Evolutionary conservation across 140 eudicot genomes (phyloP), one percentile per base, ranked within the genome.

Genomic region (Ambrosia hybrid): DNA sequence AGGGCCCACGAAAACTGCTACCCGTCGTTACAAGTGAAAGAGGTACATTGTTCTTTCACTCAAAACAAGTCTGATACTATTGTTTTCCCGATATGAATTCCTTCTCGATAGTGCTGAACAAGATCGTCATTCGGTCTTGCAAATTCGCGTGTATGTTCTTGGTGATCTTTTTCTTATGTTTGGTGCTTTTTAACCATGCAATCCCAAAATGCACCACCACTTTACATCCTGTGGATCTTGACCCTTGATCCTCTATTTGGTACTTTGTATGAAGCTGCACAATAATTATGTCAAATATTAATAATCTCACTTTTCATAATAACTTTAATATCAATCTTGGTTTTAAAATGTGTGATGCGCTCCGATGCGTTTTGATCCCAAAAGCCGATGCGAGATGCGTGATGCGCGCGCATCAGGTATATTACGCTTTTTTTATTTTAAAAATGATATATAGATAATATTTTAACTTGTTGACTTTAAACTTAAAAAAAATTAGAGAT

Each of bases 71-170:
- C 72, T 65, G 81, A 62, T 48, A 57, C 49, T 69, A 36, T 57
- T 80, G 79, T 51, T 83, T 77, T 71, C 75, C 85, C 1, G 89
- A 73, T 48, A 79, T 87, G 68, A 66, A 88, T 78, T 93, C 96
- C 83, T 90, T 93, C 85, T 93, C 98, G 57, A 93, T 71, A 49
- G 82, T 79, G 64, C 97, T 85, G 53, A 90, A 90, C 97, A 93
- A 87, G 57, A 86, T 81, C 81, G 46, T 85, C 63, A 93, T 84
- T 21, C 97, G 93, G 26, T 87, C 94, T 81, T 83, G 94, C 71
- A 93, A 80, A 84, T 85, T 85, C 12, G 83, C 79, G 2, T 72
- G 68, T 21, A 93, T 86, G 88, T 93, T 93, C 70, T 84, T 93
- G 11, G 96, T 85, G 57, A 87, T 84, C 82, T 86, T 80, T 76